These are phyloP conservation scores for Marchantia polymorpha DNA, from an alignment of 225 moss, liverwort and hornwort species.

Conservation along the genomic window DNA sequence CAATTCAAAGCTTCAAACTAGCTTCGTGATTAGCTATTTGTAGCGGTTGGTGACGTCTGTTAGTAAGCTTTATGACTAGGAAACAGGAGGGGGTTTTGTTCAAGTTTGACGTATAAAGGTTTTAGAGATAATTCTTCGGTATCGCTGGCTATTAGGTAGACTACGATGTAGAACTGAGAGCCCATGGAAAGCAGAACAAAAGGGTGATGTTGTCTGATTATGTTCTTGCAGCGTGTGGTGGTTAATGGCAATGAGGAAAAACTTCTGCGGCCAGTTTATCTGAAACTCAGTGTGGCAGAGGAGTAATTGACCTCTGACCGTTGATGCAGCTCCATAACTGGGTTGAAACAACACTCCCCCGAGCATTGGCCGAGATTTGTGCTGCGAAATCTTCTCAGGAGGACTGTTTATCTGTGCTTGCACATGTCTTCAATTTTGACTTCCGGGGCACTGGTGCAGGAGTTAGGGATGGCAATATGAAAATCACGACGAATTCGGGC, in stretches of 20 bases:
- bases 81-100: not conserved
- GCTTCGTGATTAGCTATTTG: not conserved
- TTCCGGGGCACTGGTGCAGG: conserved; percentile 41
- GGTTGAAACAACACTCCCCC: conserved; percentile 72
- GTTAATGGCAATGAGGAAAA: conserved; percentile 27
- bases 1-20: not conserved
- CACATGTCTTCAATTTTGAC: conserved; percentile 51
- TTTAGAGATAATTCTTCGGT: not conserved
- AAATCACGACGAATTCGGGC: conserved; percentile 14
- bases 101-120: not conserved
- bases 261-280: conserved; percentile 24
- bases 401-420: conserved; percentile 66
- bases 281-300: conserved; percentile 42
- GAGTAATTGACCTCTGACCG: conserved; percentile 48
- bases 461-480: conserved; percentile 41
- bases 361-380: conserved; percentile 74
- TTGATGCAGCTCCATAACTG: conserved; percentile 92
- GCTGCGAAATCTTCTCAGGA: conserved; percentile 84
- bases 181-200: not conserved
- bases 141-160: not conserved
- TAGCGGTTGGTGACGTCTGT: not conserved
- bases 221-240: conserved; percentile 42
- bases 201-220: conserved; percentile 29
- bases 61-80: not conserved
- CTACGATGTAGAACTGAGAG: not conserved